Percentiles rank a stretch among this genome's conserved stretches.
Conservation (phyloP, 305 asterid genomes). For the Ajuga reptans region DNA sequence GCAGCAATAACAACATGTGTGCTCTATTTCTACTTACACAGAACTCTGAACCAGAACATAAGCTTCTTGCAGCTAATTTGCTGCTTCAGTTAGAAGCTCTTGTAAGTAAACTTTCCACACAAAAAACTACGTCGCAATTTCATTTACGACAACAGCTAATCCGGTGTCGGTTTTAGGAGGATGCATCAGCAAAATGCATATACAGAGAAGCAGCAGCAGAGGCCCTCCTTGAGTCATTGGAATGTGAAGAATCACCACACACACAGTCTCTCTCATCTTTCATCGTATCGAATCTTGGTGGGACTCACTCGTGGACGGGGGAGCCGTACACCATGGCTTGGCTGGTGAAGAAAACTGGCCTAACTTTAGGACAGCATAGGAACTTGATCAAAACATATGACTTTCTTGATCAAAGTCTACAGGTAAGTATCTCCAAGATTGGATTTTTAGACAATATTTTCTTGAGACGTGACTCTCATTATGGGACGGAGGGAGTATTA, state of each 20-base stretch:
- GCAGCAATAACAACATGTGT: slow-evolving; percentile 46
- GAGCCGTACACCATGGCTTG: slow-evolving; percentile 74
- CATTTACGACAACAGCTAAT: background rate
- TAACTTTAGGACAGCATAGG: slow-evolving; percentile 48
- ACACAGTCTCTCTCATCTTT: slow-evolving; percentile 53
- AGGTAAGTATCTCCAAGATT: slow-evolving; percentile 30
- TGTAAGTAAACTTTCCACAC: slow-evolving; percentile 44
- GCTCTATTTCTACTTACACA: slow-evolving; percentile 50
- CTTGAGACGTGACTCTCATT: too few relatives aligned
- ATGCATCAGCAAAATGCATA: slow-evolving; percentile 32
- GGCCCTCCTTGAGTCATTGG: slow-evolving; percentile 46
- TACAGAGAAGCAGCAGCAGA: slow-evolving; percentile 57
- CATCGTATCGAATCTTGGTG: slow-evolving; percentile 73
- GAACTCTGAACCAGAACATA: slow-evolving; percentile 47
- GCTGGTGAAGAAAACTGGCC: slow-evolving; percentile 70
- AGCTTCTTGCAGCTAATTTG: slow-evolving; percentile 74
- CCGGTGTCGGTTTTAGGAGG: slow-evolving; percentile 46
- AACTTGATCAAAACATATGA: slow-evolving; percentile 63
- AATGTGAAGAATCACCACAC: slow-evolving; percentile 39
- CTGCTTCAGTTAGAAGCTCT: slow-evolving; percentile 66
- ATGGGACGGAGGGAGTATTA: too few relatives aligned
- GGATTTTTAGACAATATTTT: background rate
- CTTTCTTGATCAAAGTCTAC: slow-evolving; percentile 58
- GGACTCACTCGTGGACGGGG: slow-evolving; percentile 83
- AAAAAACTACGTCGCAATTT: background rate